Conservation (phyloP, 495 filamentous ascomycete genomes). For the Podospora pseudocomata region DNA sequence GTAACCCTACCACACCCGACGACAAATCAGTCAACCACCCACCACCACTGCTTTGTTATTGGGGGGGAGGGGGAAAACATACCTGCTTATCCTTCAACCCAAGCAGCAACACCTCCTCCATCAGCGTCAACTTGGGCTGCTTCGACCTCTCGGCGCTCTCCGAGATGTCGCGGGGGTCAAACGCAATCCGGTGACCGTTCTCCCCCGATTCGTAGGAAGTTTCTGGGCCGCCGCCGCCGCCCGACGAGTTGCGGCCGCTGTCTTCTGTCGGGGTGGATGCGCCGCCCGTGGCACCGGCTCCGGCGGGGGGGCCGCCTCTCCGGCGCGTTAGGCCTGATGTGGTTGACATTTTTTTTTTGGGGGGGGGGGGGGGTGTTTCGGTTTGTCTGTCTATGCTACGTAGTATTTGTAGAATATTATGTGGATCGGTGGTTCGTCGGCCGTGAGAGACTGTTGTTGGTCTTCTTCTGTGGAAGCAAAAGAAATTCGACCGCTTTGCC, state of each 20-base stretch:
- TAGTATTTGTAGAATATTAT: neutral
- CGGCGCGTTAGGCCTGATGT: slow-evolving; percentile 39
- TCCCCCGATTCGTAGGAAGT: slow-evolving; percentile 89
- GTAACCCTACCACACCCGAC: slow-evolving; percentile 63
- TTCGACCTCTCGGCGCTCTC: slow-evolving; percentile 95
- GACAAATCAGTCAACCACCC: neutral
- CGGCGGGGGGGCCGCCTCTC: slow-evolving; percentile 26
- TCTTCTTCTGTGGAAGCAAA: neutral
- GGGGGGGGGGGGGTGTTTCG: neutral
- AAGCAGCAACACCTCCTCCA: slow-evolving; percentile 95
- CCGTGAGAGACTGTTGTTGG: too few species aligned
- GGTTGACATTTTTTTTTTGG: slow-evolving; percentile 25
- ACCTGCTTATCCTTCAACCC: slow-evolving; percentile 99
- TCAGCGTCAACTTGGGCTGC: slow-evolving; percentile 95
- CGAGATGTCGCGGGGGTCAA: slow-evolving; percentile 93
- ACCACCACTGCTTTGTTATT: too few species aligned
- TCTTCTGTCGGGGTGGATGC: slow-evolving; percentile 39
- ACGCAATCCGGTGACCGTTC: slow-evolving; percentile 98
- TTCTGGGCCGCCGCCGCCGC: slow-evolving; percentile 62
- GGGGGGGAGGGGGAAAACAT: slow-evolving; percentile 19
- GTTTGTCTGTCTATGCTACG: neutral
- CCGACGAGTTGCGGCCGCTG: slow-evolving; percentile 51
- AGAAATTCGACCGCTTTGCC: neutral
- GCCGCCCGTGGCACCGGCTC: slow-evolving; percentile 29
- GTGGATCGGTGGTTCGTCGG: neutral